phyloP scores from a whole-genome alignment of 1,284 basidiomycete species.

The Coriolopsis trogii region DNA sequence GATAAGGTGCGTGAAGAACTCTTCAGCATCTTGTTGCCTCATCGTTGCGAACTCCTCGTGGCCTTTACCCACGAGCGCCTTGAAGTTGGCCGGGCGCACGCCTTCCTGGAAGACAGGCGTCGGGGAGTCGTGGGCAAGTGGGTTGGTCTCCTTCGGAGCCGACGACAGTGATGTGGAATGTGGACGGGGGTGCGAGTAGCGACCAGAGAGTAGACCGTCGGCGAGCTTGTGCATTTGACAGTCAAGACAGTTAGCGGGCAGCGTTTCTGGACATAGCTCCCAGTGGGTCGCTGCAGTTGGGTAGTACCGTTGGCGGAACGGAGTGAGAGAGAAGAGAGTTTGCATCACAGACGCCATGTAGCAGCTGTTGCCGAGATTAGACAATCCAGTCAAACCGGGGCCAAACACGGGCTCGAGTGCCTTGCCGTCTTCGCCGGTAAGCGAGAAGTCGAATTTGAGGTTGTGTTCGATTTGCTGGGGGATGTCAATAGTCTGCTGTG shows the following conservation, averaged over 20 bases:
- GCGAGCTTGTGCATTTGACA: constrained; percentile 95
- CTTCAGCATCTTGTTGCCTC: constrained; percentile 97
- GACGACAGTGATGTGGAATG: constrained; percentile 28
- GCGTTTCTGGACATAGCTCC: constrained; percentile 62
- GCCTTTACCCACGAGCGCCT: constrained; percentile 88
- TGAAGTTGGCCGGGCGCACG: constrained; percentile 85
- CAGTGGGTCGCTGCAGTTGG: constrained; percentile 62
- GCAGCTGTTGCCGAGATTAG: constrained; percentile 97
- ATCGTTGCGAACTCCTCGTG: constrained; percentile 97
- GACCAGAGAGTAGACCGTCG: constrained; percentile 91
- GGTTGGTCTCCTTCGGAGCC: constrained; percentile 34
- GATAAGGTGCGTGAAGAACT: constrained; percentile 88
- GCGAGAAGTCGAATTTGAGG: constrained; percentile 91
- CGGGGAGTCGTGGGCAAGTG: constrained; percentile 42
- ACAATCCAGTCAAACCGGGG: constrained; percentile 85
- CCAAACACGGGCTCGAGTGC: constrained; percentile 91
- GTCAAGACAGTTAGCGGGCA: constrained; percentile 88
- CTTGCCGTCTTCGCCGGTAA: constrained; percentile 89
- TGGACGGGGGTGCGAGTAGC: constrained; percentile 76
- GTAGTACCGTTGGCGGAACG: constrained; percentile 80
- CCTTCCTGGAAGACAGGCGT: constrained; percentile 84
- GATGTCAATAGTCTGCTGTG: not conserved
- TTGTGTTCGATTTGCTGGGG: constrained; percentile 95
- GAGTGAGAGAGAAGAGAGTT: constrained; percentile 79
- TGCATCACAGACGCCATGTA: constrained; percentile 97